Conservation (phyloP, 306 rosid species). For the Glycine latifolia region DNA sequence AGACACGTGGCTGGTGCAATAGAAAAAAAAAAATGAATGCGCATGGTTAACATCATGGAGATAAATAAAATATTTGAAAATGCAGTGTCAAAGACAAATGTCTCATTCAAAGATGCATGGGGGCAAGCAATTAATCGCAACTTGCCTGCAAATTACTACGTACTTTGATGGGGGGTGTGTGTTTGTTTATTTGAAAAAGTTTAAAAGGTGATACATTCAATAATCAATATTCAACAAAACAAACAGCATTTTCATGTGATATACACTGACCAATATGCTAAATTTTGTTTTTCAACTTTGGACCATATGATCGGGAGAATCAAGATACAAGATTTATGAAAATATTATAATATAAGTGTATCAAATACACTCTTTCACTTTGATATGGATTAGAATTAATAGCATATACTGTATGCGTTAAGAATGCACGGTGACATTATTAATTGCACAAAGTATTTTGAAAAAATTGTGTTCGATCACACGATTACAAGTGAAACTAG, state of each 20-base stretch:
- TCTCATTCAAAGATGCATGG: not conserved
- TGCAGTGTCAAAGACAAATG: slow-evolving; percentile 1
- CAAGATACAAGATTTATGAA: not conserved
- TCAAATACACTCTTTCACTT: not conserved
- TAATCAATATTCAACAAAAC: not conserved
- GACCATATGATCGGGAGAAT: not conserved
- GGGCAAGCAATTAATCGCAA: not conserved
- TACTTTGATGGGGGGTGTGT: not conserved
- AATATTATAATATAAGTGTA: not conserved
- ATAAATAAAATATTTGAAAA: not conserved
- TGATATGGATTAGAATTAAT: too few relatives aligned
- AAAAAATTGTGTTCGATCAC: not conserved
- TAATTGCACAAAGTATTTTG: too few relatives aligned
- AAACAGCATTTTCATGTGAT: not conserved
- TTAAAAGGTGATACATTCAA: not conserved
- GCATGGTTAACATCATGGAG: not conserved
- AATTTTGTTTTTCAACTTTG: not conserved
- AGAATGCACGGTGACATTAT: too few relatives aligned
- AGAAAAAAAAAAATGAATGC: not conserved
- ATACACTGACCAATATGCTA: not conserved
- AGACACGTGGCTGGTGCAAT: not conserved
- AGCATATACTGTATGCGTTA: too few relatives aligned
- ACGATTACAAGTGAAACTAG: too few relatives aligned
- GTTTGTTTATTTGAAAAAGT: not conserved
- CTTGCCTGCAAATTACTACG: not conserved